Base-by-base conservation (phyloP, 306 rosid genomes). In the Heteromeles arbutifolia region DNA sequence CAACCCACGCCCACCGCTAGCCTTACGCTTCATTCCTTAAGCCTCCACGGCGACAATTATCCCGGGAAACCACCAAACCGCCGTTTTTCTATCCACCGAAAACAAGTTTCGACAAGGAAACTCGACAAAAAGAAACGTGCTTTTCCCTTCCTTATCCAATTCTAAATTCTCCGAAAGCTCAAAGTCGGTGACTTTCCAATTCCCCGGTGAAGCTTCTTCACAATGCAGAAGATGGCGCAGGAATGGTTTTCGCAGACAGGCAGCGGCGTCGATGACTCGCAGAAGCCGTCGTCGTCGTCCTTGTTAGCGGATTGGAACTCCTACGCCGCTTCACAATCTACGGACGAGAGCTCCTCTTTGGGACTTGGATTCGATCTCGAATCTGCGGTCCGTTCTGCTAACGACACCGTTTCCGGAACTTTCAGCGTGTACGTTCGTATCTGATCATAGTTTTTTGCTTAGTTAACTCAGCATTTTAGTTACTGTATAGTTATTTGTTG, bases 381-480 rank as follows among this genome's bases (percentile, higher is more conserved):
- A 88, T 74, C 96, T 8, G 98, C 97, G 2, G 97, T 89, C 79
- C 90, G 98, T 58, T 89, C 98, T 18, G 98, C 97, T 7, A 93
- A 91, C 80, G 93, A 87, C 84, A 91, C 88, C 26, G 96, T 93
- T 65, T 74, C 97, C 0, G 97, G 93, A 59, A 93, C 98, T 76
- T 90, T 93, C 90, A 85, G 57, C 79, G 94, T 91, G 98, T 93
- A 87, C 83, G 96, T 59, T 22, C 24, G 58, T 13, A 18, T 61
- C 73, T 24, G 45, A 58, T 54, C 63, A 65, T 43, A 26, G 67
- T 32, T 32, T 32, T 37, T 24, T 45, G 32, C 12, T 11, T 19
- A 32, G 45, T 52, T 34, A 31, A 63, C 7, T 57, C 3, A 11
- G 8, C 13, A 18, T 72, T 48, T 78, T 66, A 24, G 8, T 15